These are phyloP conservation scores for Beta lomatogona DNA, from an alignment of 179 eudicot genomes.

Conservation along the genomic window DNA sequence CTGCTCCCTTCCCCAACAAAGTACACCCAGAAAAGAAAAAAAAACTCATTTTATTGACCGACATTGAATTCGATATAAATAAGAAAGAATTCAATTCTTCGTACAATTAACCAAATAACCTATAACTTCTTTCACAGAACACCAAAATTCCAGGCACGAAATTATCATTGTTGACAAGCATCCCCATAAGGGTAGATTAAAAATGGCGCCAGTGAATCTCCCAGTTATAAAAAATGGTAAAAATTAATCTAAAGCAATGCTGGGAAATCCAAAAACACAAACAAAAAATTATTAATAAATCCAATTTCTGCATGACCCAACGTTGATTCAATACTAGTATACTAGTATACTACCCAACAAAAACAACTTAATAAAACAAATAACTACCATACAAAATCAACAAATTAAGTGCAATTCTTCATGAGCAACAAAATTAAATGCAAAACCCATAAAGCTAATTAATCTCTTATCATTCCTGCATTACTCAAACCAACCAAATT, in stretches of 20 bases:
- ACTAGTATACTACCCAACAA: neutral
- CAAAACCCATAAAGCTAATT: neutral
- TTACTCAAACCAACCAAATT: neutral
- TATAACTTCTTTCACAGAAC: neutral
- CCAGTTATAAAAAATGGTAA: too few species aligned
- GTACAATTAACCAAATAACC: slow-evolving; percentile 7
- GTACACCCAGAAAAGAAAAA: neutral
- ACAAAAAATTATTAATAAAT: neutral
- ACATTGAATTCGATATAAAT: neutral
- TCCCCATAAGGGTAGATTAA: too few species aligned
- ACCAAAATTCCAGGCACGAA: neutral
- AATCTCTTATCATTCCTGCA: neutral
- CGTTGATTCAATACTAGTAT: neutral
- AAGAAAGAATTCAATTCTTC: neutral
- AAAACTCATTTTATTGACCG: neutral
- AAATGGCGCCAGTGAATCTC: too few species aligned
- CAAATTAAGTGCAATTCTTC: neutral
- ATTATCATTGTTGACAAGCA: too few species aligned
- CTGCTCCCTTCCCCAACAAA: slow-evolving; percentile 9
- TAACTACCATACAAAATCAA: neutral
- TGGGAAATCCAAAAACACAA: neutral
- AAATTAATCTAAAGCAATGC: too few species aligned
- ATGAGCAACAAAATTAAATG: neutral
- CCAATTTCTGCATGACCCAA: neutral
- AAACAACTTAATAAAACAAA: neutral